Base-by-base conservation (phyloP, 2,329 filamentous ascomycete genomes). In the Cercospora nicotianae region DNA sequence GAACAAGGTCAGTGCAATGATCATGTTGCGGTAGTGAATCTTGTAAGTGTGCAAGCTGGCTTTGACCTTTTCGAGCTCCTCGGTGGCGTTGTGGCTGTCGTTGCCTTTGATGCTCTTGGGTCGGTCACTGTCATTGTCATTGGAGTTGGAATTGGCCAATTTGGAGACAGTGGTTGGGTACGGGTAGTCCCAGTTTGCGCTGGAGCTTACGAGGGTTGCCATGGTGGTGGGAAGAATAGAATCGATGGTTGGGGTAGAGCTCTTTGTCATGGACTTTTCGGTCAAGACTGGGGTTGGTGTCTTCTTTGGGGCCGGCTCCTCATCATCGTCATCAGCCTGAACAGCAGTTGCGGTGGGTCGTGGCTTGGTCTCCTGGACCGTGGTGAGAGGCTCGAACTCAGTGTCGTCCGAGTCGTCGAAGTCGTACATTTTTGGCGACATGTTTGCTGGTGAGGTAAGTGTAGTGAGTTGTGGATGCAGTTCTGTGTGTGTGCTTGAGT, bases 1-100 rank as follows among this genome's bases (percentile, higher is more conserved):
- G 8, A 66, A 55, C 13, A 62, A 16, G 9, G 64, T 61, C 42
- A 66, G 42, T 0, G 64, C 64, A 13, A 66, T 66, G n/a, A 60
- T 60, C 20, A 53, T 55, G 58, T 66, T 66, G 39, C 64, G 58
- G 20, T 62, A 60, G 33, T 66, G 60, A 1, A 31, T 62, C 23
- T 66, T 66, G 48, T 66, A 66, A 9, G 42, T 61, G 8, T 66
- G 18, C 12, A 66, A 39, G 18, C 42, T 28, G 18, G 45, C 42
- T 31, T 66, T 59, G 28, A 62, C 36, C 20, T 66, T 33, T 30
- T 61, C 64, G 9, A 62, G 58, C n/a, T 66, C 31, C 5, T 33
- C 23, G 36, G 23, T 26, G 39, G 36, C 26, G 9, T 39, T 31
- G 59, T 31, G 33, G 10, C 20, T 66, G 28, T 42, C 28, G 31